A percentile compares a stretch with the other conserved stretches of the same genome.
Evolutionary conservation across 1,139 yeast species (phyloP).

Genomic region (Candida tropicalis): DNA sequence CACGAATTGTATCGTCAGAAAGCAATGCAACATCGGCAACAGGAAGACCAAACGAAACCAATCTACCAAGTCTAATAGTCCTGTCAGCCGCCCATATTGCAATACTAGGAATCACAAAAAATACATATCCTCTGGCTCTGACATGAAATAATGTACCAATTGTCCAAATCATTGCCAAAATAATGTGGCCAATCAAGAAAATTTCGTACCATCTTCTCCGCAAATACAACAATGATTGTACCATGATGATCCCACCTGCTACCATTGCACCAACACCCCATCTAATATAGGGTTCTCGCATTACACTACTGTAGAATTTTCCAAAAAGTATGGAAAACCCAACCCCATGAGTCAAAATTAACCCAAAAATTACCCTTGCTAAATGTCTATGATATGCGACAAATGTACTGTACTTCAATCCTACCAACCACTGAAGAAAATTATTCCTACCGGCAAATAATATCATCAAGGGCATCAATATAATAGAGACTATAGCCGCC

Average conservation of each 20-base stretch:
- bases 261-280: slow-evolving; percentile 37
- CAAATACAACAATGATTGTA: slow-evolving; percentile 44
- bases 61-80: slow-evolving; percentile 34
- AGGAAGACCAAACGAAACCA: slow-evolving; percentile 44
- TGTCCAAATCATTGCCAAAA: slow-evolving; percentile 43
- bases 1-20: slow-evolving; percentile 43
- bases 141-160: slow-evolving; percentile 49
- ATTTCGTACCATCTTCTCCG: slow-evolving; percentile 49
- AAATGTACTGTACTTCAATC: slow-evolving; percentile 62
- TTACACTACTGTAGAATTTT: slow-evolving; percentile 1
- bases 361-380: slow-evolving; percentile 47
- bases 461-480: slow-evolving; percentile 51
- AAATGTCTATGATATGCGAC: slow-evolving; percentile 63
- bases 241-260: slow-evolving; percentile 35
- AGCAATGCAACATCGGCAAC: slow-evolving; percentile 51
- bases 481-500: slow-evolving; percentile 33
- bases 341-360: slow-evolving; percentile 44
- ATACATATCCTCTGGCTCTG: slow-evolving; percentile 39
- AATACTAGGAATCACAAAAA: slow-evolving; percentile 40
- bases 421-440: slow-evolving; percentile 55
- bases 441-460: slow-evolving; percentile 67
- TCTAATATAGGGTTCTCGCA: slow-evolving; percentile 20
- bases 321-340: slow-evolving; percentile 29
- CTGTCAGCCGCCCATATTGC: slow-evolving; percentile 52
- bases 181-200: slow-evolving; percentile 45